A percentile compares a stretch with the other conserved stretches of the same genome.
phyloP scores from a whole-genome alignment of 192 early-diverging fungal genomes.

The Anaeromyces robustus region DNA sequence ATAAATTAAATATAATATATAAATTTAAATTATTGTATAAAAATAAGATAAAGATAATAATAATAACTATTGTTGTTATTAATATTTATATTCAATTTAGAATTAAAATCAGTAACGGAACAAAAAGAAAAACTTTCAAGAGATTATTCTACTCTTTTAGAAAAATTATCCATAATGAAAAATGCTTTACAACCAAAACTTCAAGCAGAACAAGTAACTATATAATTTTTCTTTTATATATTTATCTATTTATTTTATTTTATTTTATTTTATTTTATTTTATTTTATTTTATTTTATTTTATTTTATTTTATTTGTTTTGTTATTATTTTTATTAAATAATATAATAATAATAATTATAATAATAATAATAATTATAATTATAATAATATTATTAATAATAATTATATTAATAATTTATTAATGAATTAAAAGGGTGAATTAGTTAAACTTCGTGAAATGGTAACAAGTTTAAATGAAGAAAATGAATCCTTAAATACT shows the following conservation, averaged over 20 bases:
- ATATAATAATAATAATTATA: background rate
- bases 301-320: too few species aligned
- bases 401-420: background rate
- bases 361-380: background rate
- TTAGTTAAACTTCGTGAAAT: background rate
- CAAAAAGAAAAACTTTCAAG: conserved; percentile 29
- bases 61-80: too few species aligned
- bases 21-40: too few species aligned
- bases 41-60: too few species aligned
- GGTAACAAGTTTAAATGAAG: background rate
- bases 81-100: background rate
- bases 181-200: conserved; percentile 63
- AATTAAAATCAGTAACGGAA: conserved; percentile 9
- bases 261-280: too few species aligned
- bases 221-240: background rate
- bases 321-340: background rate
- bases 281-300: too few species aligned
- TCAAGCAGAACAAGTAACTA: conserved; percentile 56
- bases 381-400: background rate
- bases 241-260: too few species aligned
- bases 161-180: conserved; percentile 63
- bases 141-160: conserved; percentile 55
- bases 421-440: background rate
- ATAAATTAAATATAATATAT: too few species aligned
- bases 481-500: background rate